Percentiles rank a stretch among this genome's conserved stretches.
These are phyloP conservation scores for Sugiyamaella smithiae DNA, from an alignment of 805 yeast genomes.

Conservation along the genomic window DNA sequence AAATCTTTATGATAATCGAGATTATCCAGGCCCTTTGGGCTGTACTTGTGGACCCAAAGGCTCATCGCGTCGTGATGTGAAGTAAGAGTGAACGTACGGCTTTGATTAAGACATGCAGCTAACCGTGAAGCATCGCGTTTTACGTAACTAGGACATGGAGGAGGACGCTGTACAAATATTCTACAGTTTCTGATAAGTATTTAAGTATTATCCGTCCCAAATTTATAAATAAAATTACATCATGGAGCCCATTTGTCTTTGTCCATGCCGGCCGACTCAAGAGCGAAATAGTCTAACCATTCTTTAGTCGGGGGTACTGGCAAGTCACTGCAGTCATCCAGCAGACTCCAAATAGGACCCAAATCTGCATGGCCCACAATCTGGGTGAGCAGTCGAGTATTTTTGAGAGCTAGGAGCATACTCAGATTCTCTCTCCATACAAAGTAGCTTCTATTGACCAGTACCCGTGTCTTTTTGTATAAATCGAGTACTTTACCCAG, in stretches of 20 bases:
- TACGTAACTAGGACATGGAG: no score
- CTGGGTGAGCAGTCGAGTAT: slow-evolving; percentile 4
- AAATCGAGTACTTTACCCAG: slow-evolving; percentile 10
- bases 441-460: slow-evolving; percentile 10
- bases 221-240: slow-evolving; percentile 1
- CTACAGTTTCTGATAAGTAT: no score
- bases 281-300: slow-evolving; percentile 10
- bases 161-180: neutral
- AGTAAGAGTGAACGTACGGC: neutral
- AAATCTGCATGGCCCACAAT: slow-evolving; percentile 12
- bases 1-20: slow-evolving; percentile 67
- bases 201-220: no score
- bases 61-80: slow-evolving; percentile 53
- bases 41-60: slow-evolving; percentile 93
- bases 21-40: slow-evolving; percentile 66
- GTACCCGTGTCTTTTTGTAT: slow-evolving; percentile 9
- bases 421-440: slow-evolving; percentile 19
- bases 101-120: neutral
- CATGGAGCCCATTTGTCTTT: slow-evolving; percentile 1
- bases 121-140: no score
- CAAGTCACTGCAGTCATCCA: slow-evolving; percentile 4
- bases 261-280: slow-evolving; percentile 7
- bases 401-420: slow-evolving; percentile 12
- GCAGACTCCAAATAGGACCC: slow-evolving; percentile 5
- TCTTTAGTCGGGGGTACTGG: slow-evolving; percentile 3